Evolutionary conservation across 331 rosid species (phyloP), one percentile per base, ranked within the genome.

Genomic region (Phaseolus coccineus): DNA sequence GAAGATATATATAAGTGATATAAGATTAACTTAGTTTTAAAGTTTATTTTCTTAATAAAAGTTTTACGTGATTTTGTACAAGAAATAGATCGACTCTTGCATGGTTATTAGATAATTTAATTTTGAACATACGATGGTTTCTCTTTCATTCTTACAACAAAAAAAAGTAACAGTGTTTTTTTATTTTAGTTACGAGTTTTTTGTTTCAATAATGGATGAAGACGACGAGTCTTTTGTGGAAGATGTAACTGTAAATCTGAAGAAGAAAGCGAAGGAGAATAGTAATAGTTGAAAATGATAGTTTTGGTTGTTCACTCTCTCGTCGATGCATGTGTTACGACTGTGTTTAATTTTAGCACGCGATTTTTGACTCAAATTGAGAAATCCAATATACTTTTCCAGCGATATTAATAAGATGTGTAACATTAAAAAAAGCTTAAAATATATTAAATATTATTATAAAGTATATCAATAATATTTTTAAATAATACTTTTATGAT

Each of bases 281-380:
- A 3, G 8, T 70, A 39, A 12, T 46, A 4, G 51, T 46, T 47
- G 62, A 70, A 48, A 70, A 31, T 16, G 76, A 70, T 53, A 22
- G 77, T 72, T 72, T 55, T 52, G 22, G 52, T 73, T 55, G 65
- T 73, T 51, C 39, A n/a, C 15, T 39, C 19, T 64, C 28, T 71
- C 0, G 5, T 53, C 0, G 52, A 52, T n/a, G 58, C 76, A 33
- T 55, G 56, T 74, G 30, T 6, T 40, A 13, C 10, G 40, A 57
- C 68, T 1, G 9, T 40, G 40, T 25, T 58, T 46, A 11, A 28
- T n/a, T 55, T n/a, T 59, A 6, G 2, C 19, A 14, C 0, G 42
- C 31, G 2, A 27, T 16, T 28, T 28, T 46, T 12, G 5, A 3
- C 24, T 15, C 3, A 5, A 8, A 70, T 8, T 3, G 9, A 40